Evolutionary conservation across 495 filamentous ascomycete species (phyloP).

Genomic region (Penicillium salamii): DNA sequence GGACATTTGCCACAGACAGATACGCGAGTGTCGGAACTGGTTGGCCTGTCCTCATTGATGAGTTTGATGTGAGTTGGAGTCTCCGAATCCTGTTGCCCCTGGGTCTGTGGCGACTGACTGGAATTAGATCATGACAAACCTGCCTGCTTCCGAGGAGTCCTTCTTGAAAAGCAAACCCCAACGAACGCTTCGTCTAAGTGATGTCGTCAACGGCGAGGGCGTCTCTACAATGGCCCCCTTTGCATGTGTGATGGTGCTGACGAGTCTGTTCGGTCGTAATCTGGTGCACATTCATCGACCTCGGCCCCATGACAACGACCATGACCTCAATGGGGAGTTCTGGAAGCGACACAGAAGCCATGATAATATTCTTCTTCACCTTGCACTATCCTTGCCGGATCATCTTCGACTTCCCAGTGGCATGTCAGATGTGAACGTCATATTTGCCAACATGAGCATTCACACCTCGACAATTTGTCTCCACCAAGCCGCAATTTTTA

Average conservation of each 20-base stretch:
- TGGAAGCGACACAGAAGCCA: conserved; percentile 91
- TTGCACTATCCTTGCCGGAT: conserved; percentile 77
- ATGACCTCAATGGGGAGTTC: conserved; percentile 90
- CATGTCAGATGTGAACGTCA: conserved; percentile 75
- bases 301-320: conserved; percentile 73
- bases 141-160: conserved; percentile 83
- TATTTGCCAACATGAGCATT: conserved; percentile 95
- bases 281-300: conserved; percentile 91
- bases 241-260: conserved; percentile 78
- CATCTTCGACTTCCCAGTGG: conserved; percentile 78
- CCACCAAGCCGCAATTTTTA: conserved; percentile 97
- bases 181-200: conserved; percentile 62
- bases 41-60: conserved; percentile 93
- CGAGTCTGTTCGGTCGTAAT: conserved; percentile 90
- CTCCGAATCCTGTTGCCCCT: background rate
- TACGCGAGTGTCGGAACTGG: conserved; percentile 97
- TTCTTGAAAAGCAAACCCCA: conserved; percentile 77
- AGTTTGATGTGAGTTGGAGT: conserved; percentile 65
- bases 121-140: conserved; percentile 69
- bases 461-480: conserved; percentile 96
- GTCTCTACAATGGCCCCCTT: conserved; percentile 71
- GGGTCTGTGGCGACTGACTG: background rate
- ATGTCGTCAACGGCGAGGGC: conserved; percentile 70
- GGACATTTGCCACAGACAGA: conserved; percentile 83
- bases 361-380: conserved; percentile 87